A percentile compares a stretch with the other conserved stretches of the same genome.
phyloP scores from a whole-genome alignment of 345 rosid species.

The Boechera divaricarpa region DNA sequence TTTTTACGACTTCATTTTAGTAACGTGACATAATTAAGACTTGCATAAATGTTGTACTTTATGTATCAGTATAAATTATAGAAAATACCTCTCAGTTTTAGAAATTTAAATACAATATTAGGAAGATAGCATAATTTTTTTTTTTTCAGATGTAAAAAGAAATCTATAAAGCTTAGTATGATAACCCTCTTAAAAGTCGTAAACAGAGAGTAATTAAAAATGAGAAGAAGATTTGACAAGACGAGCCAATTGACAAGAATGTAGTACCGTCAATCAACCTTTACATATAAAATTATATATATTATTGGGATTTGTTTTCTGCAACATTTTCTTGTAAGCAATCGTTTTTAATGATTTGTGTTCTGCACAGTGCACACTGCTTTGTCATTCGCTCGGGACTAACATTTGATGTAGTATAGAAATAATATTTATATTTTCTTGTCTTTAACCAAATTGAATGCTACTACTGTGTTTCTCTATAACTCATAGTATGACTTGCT shows the following conservation, averaged over 20 bases:
- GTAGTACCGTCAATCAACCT: constrained; percentile 49
- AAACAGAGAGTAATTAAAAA: neutral
- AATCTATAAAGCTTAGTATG: neutral
- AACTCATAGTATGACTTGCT: neutral
- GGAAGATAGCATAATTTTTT: neutral
- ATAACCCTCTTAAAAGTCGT: neutral
- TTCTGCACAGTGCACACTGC: constrained; percentile 27
- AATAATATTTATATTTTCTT: neutral
- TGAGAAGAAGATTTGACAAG: constrained; percentile 45
- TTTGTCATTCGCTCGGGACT: constrained; percentile 36
- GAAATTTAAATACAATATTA: neutral
- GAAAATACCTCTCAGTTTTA: neutral
- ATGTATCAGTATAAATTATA: neutral
- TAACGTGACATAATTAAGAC: neutral
- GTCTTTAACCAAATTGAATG: constrained; percentile 40
- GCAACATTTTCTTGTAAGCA: constrained; percentile 46
- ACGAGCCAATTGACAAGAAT: constrained; percentile 47
- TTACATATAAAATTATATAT: neutral
- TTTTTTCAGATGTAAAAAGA: no score
- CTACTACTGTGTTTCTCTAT: constrained; percentile 13
- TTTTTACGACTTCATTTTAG: neutral
- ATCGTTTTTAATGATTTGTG: constrained; percentile 46
- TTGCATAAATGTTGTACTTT: neutral
- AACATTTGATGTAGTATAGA: neutral
- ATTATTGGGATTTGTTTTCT: constrained; percentile 43